These are phyloP conservation scores for Heterococcus sp. DNA, from an alignment of 108 stramenopile genomes.

Conservation along the genomic window DNA sequence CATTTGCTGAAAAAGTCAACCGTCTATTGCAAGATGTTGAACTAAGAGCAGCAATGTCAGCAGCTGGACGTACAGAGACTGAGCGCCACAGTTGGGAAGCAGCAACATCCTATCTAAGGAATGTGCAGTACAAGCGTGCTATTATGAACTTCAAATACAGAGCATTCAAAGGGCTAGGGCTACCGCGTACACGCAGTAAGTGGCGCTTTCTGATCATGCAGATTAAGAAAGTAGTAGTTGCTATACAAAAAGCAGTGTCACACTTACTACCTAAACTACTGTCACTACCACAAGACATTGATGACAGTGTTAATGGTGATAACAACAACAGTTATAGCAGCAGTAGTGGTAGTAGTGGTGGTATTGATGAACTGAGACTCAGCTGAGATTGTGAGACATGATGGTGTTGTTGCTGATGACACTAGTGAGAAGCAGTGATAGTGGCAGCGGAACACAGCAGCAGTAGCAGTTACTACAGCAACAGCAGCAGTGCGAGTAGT, in stretches of 20 bases:
- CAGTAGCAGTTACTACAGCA: no score
- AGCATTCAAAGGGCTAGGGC: slow-evolving; percentile 19
- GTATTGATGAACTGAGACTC: no score
- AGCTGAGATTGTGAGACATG: no score
- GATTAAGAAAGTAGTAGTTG: not conserved
- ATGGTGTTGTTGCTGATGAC: no score
- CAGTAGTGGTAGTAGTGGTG: no score
- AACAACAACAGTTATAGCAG: no score
- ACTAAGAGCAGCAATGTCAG: slow-evolving; percentile 20
- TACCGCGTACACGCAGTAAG: slow-evolving; percentile 18
- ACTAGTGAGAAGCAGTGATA: no score
- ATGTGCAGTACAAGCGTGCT: slow-evolving; percentile 52
- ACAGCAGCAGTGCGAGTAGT: no score
- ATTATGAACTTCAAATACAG: slow-evolving; percentile 34
- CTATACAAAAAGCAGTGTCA: not conserved
- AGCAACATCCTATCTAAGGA: slow-evolving; percentile 50
- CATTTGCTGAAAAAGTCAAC: slow-evolving; percentile 21
- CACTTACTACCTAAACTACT: not conserved
- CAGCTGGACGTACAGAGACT: slow-evolving; percentile 38
- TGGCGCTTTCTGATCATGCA: not conserved
- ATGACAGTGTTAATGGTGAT: no score
- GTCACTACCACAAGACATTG: no score
- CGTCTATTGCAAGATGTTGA: slow-evolving; percentile 33
- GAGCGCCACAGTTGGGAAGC: slow-evolving; percentile 54
- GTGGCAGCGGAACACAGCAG: no score